Base-by-base conservation (phyloP, 2,329 filamentous ascomycete genomes). In the Mycosphaerelloides madeirae region DNA sequence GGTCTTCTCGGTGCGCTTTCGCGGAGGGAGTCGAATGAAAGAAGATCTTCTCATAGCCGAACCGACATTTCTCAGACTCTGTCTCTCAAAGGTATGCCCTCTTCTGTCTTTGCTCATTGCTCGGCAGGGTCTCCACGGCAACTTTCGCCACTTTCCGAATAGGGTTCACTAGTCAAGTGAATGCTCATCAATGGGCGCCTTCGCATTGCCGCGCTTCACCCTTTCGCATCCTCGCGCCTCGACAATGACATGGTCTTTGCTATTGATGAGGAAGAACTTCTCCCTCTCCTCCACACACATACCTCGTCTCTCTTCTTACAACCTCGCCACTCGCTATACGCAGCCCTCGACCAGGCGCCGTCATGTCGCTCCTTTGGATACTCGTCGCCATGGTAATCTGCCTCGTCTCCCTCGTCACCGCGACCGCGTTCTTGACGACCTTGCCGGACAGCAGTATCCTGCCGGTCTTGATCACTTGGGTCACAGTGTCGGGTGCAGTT, bases 401-500 rank as follows among this genome's bases (percentile, higher is more conserved):
- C 7, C 15, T 40, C 7, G 13, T 32, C 14, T 40, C 38, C 29
- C 38, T 40, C 29, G 18, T 32, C 38, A 19, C 28, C 28, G 6
- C 38, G 7, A 22, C 19, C 3, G 16, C 14, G 16, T 31, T 32
- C 14, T 9, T 6, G n/a, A 29, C 28, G 5, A 16, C 14, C 15
- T 15, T 6, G n/a, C 9, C 14, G 3, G 19, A 31, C 7, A 18
- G 28, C 18, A 16, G n/a, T 3, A 15, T 11, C 15, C 9, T 5
- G 3, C 38, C 38, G 9, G 15, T 32, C 15, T 19, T n/a, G 6
- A 40, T 40, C 38, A 14, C 38, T 28, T 40, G 38, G 38, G 11
- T 32, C 29, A 40, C 38, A n/a, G 14, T 40, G 12, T 40, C 38
- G 2, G 28, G 14, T 6, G 38, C 38, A 3, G 8, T 31, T n/a